Conservation (phyloP, 2,329 filamentous ascomycete species). For the Ampelomyces quisqualis region DNA sequence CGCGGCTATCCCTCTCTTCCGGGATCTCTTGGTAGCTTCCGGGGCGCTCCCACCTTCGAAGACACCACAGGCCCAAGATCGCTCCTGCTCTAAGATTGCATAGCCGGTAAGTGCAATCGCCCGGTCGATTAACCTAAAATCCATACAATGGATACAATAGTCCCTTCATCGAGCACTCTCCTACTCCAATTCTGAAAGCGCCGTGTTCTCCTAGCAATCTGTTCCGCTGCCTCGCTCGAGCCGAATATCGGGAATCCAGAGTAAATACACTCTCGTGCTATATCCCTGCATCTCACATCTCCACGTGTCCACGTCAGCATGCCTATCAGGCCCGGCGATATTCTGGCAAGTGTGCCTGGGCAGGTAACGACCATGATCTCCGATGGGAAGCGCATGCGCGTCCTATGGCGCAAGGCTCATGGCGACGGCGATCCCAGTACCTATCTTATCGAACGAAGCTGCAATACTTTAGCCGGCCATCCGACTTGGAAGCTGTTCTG, state of each 20-base stretch:
- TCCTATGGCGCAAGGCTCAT: constrained; percentile 44
- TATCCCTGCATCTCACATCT: background rate
- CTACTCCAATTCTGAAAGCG: too few relatives aligned
- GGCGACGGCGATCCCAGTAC: constrained; percentile 36
- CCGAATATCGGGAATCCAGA: background rate
- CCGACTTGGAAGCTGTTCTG: constrained; percentile 46
- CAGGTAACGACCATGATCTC: constrained; percentile 19
- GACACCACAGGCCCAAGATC: too few relatives aligned
- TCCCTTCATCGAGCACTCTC: too few relatives aligned
- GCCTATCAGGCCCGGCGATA: constrained; percentile 2
- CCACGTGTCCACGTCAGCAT: background rate
- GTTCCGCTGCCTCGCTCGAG: too few relatives aligned
- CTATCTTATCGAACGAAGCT: constrained; percentile 27
- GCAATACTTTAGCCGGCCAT: constrained; percentile 22
- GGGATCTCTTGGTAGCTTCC: too few relatives aligned
- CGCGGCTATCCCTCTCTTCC: too few relatives aligned
- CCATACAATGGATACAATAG: too few relatives aligned
- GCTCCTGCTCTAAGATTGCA: too few relatives aligned
- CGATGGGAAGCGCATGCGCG: constrained; percentile 34
- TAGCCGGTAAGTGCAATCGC: too few relatives aligned
- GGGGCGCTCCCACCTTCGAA: too few relatives aligned
- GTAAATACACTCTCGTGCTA: background rate
- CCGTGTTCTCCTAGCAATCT: too few relatives aligned
- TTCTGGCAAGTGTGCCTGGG: constrained; percentile 9
- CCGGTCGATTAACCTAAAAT: too few relatives aligned